These are phyloP conservation scores for Petunia axillaris DNA, from an alignment of 257 asterid species.

Conservation along the genomic window DNA sequence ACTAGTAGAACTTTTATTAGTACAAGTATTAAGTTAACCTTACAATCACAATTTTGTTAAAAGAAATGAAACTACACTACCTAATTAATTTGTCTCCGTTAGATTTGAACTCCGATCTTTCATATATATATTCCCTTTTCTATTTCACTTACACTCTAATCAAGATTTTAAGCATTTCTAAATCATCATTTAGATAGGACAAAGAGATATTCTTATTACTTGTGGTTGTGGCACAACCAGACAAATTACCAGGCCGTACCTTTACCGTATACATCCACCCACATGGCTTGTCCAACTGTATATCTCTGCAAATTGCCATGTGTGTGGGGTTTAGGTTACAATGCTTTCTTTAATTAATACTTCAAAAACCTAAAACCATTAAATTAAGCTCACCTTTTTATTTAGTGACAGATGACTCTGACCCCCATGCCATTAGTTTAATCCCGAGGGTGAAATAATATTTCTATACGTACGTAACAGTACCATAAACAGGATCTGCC, in stretches of 20 bases:
- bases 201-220: conserved; percentile 10
- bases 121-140: too few species aligned
- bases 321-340: background rate
- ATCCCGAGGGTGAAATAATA: background rate
- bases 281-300: conserved; percentile 24
- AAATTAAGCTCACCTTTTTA: background rate
- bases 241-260: conserved; percentile 29
- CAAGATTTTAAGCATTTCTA: background rate
- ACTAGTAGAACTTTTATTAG: too few species aligned
- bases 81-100: too few species aligned
- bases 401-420: conserved; percentile 3
- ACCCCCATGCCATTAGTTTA: conserved; percentile 18
- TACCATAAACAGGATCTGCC: conserved; percentile 10
- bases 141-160: background rate
- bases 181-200: conserved; percentile 3
- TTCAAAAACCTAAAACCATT: background rate
- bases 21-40: too few species aligned
- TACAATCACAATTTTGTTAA: too few species aligned
- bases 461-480: background rate
- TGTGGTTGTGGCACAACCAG: background rate
- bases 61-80: too few species aligned
- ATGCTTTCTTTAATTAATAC: background rate
- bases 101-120: too few species aligned
- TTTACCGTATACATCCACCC: conserved; percentile 24
- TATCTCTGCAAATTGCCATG: background rate